Conservation (phyloP, 192 early-diverging fungal species). For the Backusella parvicylindrica region DNA sequence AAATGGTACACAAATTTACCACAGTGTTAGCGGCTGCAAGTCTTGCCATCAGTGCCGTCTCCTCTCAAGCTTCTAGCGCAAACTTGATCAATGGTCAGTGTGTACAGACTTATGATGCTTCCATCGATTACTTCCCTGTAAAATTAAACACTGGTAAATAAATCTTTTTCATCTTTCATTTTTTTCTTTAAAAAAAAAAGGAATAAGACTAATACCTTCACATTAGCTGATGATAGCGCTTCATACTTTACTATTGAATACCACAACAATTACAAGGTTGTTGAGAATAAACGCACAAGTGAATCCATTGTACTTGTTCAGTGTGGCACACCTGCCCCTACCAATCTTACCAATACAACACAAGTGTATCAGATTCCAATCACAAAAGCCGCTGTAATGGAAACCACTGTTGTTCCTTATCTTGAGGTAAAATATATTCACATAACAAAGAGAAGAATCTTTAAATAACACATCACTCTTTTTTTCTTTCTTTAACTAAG, state of each 20-base stretch:
- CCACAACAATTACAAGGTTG: conserved; percentile 61
- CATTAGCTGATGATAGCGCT: conserved; percentile 45
- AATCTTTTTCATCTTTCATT: neutral
- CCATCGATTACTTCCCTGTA: conserved; percentile 44
- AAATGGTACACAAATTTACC: neutral
- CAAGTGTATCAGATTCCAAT: conserved; percentile 46
- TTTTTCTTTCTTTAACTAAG: conserved; percentile 11
- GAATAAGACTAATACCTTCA: neutral
- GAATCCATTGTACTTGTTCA: conserved; percentile 66
- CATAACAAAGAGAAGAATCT: neutral
- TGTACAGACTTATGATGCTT: conserved; percentile 37
- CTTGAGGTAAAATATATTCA: conserved; percentile 37
- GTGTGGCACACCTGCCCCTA: conserved; percentile 62
- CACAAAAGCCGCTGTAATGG: conserved; percentile 34
- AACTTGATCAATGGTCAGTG: conserved; percentile 19
- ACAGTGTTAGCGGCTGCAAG: conserved; percentile 3
- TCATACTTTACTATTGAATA: conserved; percentile 59
- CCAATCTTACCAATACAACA: conserved; percentile 37
- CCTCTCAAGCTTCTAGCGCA: conserved; percentile 18
- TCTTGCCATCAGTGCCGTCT: neutral
- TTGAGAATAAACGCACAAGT: conserved; percentile 51
- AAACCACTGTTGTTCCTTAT: conserved; percentile 41
- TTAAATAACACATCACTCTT: neutral
- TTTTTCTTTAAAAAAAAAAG: no score
- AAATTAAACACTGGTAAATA: conserved; percentile 37